Conservation (phyloP, 2,329 filamentous ascomycete species). For the Pseudopyrenochaeta lycopersici region DNA sequence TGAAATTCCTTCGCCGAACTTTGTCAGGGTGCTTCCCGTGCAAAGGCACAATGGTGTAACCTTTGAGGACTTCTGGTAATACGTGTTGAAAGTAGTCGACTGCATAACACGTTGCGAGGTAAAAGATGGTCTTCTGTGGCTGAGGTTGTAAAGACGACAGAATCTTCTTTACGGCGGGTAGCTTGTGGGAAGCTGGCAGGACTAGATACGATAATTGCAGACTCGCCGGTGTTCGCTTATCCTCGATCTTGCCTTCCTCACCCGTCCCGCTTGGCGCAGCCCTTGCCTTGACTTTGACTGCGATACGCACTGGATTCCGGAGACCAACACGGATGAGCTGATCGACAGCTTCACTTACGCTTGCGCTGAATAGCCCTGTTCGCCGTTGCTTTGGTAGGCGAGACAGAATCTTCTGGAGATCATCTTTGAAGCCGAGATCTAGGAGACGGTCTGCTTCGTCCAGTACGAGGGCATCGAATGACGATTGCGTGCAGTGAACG, state of each 20-base stretch:
- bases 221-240: constrained; percentile 89
- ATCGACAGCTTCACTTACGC: constrained; percentile 92
- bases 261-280: constrained; percentile 45
- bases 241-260: constrained; percentile 71
- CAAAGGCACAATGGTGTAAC: constrained; percentile 77
- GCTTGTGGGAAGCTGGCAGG: constrained; percentile 78
- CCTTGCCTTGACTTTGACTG: constrained; percentile 80
- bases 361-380: constrained; percentile 93
- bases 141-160: constrained; percentile 73
- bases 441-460: constrained; percentile 94
- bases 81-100: constrained; percentile 94
- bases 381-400: constrained; percentile 90
- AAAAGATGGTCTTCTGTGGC: constrained; percentile 88
- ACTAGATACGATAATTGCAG: constrained; percentile 89
- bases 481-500: constrained; percentile 86
- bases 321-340: constrained; percentile 92
- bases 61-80: constrained; percentile 75
- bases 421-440: constrained; percentile 92
- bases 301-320: constrained; percentile 92
- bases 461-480: constrained; percentile 90
- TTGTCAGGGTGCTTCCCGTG: constrained; percentile 93
- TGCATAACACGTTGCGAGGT: constrained; percentile 90
- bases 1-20: constrained; percentile 87
- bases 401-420: constrained; percentile 84
- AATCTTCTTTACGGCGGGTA: constrained; percentile 76